Evolutionary conservation across 768 basidiomycete genomes (phyloP), one percentile per base, ranked within the genome.

Genomic region (Omphalotus guepiniiformis): DNA sequence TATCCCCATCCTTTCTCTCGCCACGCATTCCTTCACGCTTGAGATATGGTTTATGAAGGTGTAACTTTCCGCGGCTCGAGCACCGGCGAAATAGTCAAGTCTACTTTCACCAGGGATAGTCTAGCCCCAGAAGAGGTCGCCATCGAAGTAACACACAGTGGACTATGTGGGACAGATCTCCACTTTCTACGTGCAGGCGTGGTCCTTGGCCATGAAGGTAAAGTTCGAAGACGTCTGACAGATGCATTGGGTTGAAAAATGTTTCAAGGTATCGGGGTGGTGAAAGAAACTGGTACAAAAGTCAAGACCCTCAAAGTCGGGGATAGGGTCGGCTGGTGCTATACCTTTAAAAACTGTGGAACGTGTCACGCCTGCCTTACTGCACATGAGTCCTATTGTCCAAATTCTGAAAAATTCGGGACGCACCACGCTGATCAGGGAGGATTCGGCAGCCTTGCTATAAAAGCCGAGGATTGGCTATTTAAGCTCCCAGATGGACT

Each of bases 121-220:
- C 22, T 47, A 28, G 16, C 35, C 9, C 16, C 46, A 22, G 46
- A 47, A 21, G 46, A 47, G 21, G 46, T 47, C 16, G 46, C 32
- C 28, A 47, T 47, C 26, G 21, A 22, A 19, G 21, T 47, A 19
- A 47, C 46, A 5, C 46, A 47, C 19, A 47, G 46, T 19, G 68
- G 69, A 0, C n/a, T 70, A 18, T 70, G 69, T 18, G 68, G 67
- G 36, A 71, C 71, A 0, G 70, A 72, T 53, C 56, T 62, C 30
- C 70, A 69, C 39, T 63, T 55, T 50, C 60, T 55, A 49, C 12
- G 42, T 9, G 39, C 21, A 5, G 66, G 67, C 39, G 67, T 66
- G 53, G 68, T 65, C 5, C 62, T 71, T n/a, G 67, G 71, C 1
- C 71, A 72, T 29, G 70, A 71, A 53, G 71, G 70, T 42, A 42